These are phyloP conservation scores for Blastomyces parvus DNA, from an alignment of 2,329 filamentous ascomycete genomes.

Conservation along the genomic window DNA sequence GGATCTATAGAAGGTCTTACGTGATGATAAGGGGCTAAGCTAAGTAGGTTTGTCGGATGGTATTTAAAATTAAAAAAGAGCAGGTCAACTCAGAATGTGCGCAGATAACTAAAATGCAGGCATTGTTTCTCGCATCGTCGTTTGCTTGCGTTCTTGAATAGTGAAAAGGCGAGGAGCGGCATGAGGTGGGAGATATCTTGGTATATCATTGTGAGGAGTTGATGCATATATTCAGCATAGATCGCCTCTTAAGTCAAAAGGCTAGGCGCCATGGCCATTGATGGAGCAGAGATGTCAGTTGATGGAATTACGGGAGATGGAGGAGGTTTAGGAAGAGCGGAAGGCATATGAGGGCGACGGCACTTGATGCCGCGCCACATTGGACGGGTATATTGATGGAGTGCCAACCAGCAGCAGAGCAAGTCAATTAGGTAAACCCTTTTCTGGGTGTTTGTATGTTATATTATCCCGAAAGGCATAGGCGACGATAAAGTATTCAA, in stretches of 20 bases:
- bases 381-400: neutral
- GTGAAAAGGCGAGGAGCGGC: neutral
- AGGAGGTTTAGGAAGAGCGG: neutral
- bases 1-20: neutral
- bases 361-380: neutral
- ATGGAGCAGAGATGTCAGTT: neutral
- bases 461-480: neutral
- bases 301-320: neutral
- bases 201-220: neutral
- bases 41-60: neutral
- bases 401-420: neutral
- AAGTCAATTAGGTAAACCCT: neutral
- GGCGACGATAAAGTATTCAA: neutral
- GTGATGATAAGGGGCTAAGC: neutral
- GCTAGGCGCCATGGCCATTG: neutral
- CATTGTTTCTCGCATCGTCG: neutral
- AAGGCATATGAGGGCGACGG: neutral
- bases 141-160: neutral
- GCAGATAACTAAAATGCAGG: neutral
- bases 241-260: neutral
- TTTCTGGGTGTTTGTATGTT: neutral
- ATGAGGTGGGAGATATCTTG: neutral
- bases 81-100: neutral
- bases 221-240: neutral
- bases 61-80: neutral